Conservation (phyloP, 257 asterid species). For the Solanum etuberosum region DNA sequence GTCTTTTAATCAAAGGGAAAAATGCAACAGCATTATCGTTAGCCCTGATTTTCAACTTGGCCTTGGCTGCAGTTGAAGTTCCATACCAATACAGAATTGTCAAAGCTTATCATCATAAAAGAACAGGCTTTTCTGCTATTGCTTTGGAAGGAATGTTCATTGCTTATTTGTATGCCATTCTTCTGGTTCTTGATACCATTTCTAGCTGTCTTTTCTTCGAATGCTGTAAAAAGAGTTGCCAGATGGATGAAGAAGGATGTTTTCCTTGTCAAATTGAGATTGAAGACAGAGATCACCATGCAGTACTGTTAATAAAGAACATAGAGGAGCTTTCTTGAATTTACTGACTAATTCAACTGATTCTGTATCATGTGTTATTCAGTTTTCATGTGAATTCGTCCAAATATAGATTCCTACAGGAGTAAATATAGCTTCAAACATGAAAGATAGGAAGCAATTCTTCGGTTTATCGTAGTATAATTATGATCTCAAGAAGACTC, state of each 20-base stretch:
- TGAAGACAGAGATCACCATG: not conserved
- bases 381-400: not conserved
- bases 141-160: constrained; percentile 46
- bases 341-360: not conserved
- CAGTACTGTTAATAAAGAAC: not conserved
- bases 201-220: constrained; percentile 38
- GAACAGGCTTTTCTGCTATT: constrained; percentile 6
- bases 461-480: not conserved
- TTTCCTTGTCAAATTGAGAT: not conserved
- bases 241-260: constrained; percentile 9
- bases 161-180: constrained; percentile 46
- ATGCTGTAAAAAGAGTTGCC: constrained; percentile 17
- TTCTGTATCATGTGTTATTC: not conserved
- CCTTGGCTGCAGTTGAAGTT: constrained; percentile 47
- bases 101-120: constrained; percentile 11
- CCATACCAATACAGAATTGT: constrained; percentile 53
- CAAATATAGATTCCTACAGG: not conserved
- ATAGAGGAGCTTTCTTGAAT: constrained; percentile 2
- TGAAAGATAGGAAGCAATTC: not conserved
- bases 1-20: constrained; percentile 38
- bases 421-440: not conserved
- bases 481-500: not conserved
- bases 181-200: constrained; percentile 56
- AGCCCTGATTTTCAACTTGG: constrained; percentile 40
- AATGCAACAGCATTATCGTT: constrained; percentile 41